Base-by-base conservation (phyloP, 371 early-diverging fungal genomes). In the Capillidium heterosporum region DNA sequence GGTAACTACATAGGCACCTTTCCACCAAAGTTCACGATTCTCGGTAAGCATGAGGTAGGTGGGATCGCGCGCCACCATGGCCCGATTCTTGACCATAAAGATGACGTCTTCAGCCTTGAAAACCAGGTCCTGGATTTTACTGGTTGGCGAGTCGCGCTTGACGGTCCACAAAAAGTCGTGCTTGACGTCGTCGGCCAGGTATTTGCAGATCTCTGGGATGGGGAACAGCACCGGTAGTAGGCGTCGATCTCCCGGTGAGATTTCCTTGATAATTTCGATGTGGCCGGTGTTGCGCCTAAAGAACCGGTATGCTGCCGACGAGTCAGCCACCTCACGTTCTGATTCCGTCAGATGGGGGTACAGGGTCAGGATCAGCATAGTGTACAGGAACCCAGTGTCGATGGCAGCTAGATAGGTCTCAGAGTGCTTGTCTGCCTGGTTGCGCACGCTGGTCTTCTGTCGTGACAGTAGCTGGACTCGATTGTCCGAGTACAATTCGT, bases 81-180 rank as follows among this genome's bases (percentile, higher is more conserved):
- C 71, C 50, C 74, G 77, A 49, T 70, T 72, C 46, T 69, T 62
- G 51, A 77, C 73, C 50, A 74, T 74, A 47, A 71, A 77, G 29
- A 74, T 72, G 8, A 77, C 71, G 56, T 68, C 70, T n/a, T 61
- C 65, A 10, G 72, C 70, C 49, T 69, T 67, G 41, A 67, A 65
- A 27, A 75, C 70, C 63, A 77, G 73, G 32, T 75, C 72, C 47
- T 74, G 71, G 44, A 77, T 71, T 44, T 76, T 76, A 28, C 69
- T 63, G 15, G 71, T 67, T 2, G 77, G 71, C 0, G 76, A 72
- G 26, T 71, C 72, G 31, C 71, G 63, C 41, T 73, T 70, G 10
- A 66, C 68, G 43, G 60, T 65, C 73, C 72, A 75, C 42, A 77
- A 61, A 50, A 77, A 77, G 0, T 70, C 59, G 29, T 68, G 60